These are phyloP conservation scores for Galeopsis tetrahit DNA, from an alignment of 257 asterid genomes.

Conservation along the genomic window DNA sequence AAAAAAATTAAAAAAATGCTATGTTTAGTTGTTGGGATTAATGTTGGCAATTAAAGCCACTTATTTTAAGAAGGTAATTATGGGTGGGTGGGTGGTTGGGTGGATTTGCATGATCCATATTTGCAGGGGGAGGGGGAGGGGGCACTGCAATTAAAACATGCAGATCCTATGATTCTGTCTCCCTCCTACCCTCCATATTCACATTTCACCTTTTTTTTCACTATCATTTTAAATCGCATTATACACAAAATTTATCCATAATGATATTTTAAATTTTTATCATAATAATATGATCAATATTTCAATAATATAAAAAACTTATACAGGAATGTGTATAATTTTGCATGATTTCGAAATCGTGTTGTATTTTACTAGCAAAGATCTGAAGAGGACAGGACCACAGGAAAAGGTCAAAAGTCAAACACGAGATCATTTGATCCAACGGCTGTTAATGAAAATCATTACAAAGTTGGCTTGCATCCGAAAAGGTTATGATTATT, in stretches of 20 bases:
- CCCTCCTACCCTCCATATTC: constrained; percentile 37
- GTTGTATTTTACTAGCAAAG: not conserved
- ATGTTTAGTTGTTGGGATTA: no score
- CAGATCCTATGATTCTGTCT: constrained; percentile 61
- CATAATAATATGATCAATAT: no score
- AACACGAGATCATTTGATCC: constrained; percentile 21
- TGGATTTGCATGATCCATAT: constrained; percentile 53
- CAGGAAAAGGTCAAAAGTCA: constrained; percentile 27
- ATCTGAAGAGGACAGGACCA: not conserved
- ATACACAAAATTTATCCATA: no score
- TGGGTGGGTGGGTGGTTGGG: constrained; percentile 7
- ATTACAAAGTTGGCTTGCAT: not conserved
- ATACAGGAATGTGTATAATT: not conserved
- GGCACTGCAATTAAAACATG: constrained; percentile 59
- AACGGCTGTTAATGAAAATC: constrained; percentile 23
- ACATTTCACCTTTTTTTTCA: not conserved
- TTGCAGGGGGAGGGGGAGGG: constrained; percentile 38
- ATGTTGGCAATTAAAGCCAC: not conserved
- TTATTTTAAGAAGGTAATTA: not conserved
- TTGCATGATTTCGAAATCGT: not conserved
- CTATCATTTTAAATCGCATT: no score
- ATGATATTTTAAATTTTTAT: no score
- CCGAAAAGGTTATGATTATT: not conserved
- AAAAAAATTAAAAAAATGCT: no score
- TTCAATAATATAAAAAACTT: no score